Percentiles rank a stretch among this genome's conserved stretches.
phyloP scores from a whole-genome alignment of 306 rosid species.

The Vicia faba region DNA sequence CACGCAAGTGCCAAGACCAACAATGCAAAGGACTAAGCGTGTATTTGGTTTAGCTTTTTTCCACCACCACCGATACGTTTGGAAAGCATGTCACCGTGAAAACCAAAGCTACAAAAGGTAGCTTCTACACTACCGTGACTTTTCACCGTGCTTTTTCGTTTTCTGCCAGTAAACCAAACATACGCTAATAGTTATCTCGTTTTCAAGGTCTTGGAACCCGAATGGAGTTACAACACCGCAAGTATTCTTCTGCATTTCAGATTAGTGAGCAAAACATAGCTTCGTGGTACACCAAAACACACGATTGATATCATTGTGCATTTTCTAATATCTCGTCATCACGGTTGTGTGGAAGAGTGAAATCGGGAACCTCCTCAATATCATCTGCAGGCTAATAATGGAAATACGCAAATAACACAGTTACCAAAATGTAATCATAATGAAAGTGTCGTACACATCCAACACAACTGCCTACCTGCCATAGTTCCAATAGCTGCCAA shows the following conservation, averaged over 20 bases:
- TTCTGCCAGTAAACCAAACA: too few relatives aligned
- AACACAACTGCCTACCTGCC: slow-evolving; percentile 56
- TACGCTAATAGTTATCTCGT: neutral
- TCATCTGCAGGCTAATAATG: slow-evolving; percentile 64
- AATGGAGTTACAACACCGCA: neutral
- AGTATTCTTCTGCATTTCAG: slow-evolving; percentile 29
- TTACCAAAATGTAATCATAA: neutral
- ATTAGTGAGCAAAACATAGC: slow-evolving; percentile 23
- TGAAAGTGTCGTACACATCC: slow-evolving; percentile 10
- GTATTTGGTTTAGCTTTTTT: too few relatives aligned
- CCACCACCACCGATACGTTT: too few relatives aligned
- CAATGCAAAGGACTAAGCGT: neutral
- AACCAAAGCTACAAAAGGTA: too few relatives aligned
- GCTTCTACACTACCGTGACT: too few relatives aligned
- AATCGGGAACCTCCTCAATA: slow-evolving; percentile 65
- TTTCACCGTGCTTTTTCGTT: too few relatives aligned
- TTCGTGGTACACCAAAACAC: neutral
- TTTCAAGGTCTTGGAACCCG: slow-evolving; percentile 16
- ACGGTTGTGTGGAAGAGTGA: slow-evolving; percentile 42
- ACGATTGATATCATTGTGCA: slow-evolving; percentile 11
- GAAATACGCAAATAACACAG: slow-evolving; percentile 18
- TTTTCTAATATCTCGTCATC: slow-evolving; percentile 36
- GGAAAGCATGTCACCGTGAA: too few relatives aligned
- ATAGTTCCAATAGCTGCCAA: slow-evolving; percentile 70
- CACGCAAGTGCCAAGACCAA: neutral